Evolutionary conservation across 495 filamentous ascomycete species (phyloP), one percentile per base, ranked within the genome.

Genomic region (Margaritispora aquatica): DNA sequence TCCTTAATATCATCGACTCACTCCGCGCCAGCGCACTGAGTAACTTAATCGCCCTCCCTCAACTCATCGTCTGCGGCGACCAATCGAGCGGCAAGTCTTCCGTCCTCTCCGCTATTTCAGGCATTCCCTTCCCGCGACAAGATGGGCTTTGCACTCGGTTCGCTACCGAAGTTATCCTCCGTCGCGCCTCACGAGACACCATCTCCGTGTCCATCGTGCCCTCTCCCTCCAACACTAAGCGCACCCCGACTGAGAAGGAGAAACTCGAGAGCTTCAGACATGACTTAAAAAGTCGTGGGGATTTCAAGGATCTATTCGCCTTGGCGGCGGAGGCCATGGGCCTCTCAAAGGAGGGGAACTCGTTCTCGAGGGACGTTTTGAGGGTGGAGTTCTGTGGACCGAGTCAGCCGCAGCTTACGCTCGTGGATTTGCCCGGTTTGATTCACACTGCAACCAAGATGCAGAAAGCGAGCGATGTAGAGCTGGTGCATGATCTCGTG

Each of bases 41-140:
- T 7, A 63, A 65, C 5, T 62, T 77, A 17, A 57, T 84, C 0
- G 68, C 71, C n/a, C 75, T 89, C 0, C 88, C 88, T 0, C 86
- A 90, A 58, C 74, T 93, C 23, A 77, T 90, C 13, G 87, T 90
- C n/a, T 85, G 85, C 57, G 87, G 88, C 0, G 81, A 87, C 64
- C 86, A 89, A 61, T 87, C 84, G 0, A 79, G 81, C 11, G 88
- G 88, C 1, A 91, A 90, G 62, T 87, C 84, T 63, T 90, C 86
- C 0, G 85, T 91, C 0, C 78, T 91, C 0, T 86, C 90, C 70
- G 87, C 85, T 0, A 81, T 93, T 49, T 85, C 86, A 0, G 79
- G 83, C 38, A 82, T 89, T 17, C 80, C 81, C 0, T 90, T 91
- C 59, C 85, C 87, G 0, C 66, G 76, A n/a, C 80, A 85, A 44